Evolutionary conservation across 2,329 filamentous ascomycete species (phyloP).

Genomic region (Tolypocladium inflatum): DNA sequence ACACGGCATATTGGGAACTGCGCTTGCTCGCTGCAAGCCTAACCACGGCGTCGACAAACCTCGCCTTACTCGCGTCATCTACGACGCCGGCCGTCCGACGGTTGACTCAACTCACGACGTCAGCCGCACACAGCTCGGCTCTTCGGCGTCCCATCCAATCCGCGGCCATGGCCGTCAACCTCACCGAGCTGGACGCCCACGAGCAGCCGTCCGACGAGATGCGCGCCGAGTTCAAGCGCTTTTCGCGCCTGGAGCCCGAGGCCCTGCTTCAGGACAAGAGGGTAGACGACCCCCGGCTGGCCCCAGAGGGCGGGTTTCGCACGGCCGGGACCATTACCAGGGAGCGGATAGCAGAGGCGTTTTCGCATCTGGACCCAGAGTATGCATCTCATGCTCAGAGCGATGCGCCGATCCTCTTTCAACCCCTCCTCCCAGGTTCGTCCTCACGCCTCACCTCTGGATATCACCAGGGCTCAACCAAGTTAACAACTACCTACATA

Average conservation of each 20-base stretch:
- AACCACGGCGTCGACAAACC: neutral
- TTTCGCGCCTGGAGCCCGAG: constrained; percentile 48
- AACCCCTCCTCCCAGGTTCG: constrained; percentile 60
- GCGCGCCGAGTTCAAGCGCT: constrained; percentile 64
- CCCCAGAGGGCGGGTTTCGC: constrained; percentile 33
- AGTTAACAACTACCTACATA: constrained; percentile 23
- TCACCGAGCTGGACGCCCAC: constrained; percentile 57
- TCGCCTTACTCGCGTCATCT: neutral
- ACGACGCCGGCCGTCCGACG: neutral
- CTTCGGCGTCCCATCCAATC: neutral
- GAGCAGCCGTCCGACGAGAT: constrained; percentile 66
- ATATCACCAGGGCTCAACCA: no score
- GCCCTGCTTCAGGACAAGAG: constrained; percentile 42
- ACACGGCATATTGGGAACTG: neutral
- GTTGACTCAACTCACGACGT: neutral
- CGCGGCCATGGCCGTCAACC: constrained; percentile 14
- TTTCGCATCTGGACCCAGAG: constrained; percentile 28
- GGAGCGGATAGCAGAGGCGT: constrained; percentile 32
- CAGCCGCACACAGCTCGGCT: neutral
- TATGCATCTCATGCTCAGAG: constrained; percentile 19
- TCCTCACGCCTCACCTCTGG: neutral
- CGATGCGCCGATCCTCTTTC: constrained; percentile 48
- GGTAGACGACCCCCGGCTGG: constrained; percentile 43
- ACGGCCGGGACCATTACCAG: constrained; percentile 32
- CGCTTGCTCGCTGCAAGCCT: neutral